Evolutionary conservation across 1,284 basidiomycete genomes (phyloP).

Genomic region (Moesziomyces globuligerus): DNA sequence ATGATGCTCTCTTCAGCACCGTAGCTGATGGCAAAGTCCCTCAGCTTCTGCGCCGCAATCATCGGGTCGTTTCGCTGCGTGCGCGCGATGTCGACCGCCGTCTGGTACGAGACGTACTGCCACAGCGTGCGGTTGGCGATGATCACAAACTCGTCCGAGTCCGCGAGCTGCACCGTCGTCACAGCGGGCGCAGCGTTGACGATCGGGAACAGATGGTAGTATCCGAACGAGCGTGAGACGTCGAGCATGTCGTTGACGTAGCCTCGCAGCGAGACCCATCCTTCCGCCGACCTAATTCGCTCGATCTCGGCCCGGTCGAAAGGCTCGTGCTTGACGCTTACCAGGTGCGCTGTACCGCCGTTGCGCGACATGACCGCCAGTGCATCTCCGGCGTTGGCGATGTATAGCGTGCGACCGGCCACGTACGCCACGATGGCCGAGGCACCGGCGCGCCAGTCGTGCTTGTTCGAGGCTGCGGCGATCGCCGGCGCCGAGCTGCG

Average conservation of each 20-base stretch:
- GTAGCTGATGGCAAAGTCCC: constrained; percentile 96
- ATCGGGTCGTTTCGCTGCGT: constrained; percentile 85
- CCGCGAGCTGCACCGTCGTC: constrained; percentile 76
- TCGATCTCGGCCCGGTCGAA: constrained; percentile 85
- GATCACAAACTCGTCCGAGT: constrained; percentile 95
- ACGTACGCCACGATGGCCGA: constrained; percentile 90
- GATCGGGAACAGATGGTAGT: constrained; percentile 88
- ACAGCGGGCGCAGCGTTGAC: constrained; percentile 90
- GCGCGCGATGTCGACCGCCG: constrained; percentile 94
- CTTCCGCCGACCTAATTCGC: constrained; percentile 89
- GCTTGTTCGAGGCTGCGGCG: constrained; percentile 50
- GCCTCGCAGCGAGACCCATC: constrained; percentile 94
- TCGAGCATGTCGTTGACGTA: constrained; percentile 92
- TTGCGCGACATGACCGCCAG: constrained; percentile 85
- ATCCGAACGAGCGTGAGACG: constrained; percentile 91
- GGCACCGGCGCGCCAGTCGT: constrained; percentile 69
- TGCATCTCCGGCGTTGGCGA: constrained; percentile 89
- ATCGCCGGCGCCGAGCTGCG: constrained; percentile 47
- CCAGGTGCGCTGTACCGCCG: constrained; percentile 79
- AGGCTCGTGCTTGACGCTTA: constrained; percentile 88
- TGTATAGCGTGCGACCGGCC: constrained; percentile 80
- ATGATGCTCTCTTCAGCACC: constrained; percentile 93
- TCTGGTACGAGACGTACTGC: constrained; percentile 94
- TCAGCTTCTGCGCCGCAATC: constrained; percentile 95
- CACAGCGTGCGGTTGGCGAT: constrained; percentile 92